Base-by-base conservation (phyloP, 2,329 filamentous ascomycete species). In the Lachnellula suecica region DNA sequence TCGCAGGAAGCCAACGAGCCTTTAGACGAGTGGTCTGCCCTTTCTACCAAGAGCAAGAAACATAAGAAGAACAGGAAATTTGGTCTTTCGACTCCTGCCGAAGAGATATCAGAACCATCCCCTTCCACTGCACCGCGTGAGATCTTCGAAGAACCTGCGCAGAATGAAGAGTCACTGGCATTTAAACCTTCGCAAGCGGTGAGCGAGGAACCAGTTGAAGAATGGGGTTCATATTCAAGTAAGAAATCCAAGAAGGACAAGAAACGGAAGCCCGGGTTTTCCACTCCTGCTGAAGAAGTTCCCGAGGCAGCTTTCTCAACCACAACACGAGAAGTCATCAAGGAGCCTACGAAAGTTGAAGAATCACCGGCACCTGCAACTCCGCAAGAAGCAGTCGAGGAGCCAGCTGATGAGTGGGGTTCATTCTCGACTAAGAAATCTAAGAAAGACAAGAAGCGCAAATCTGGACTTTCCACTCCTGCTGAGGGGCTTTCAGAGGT, bases 381-480 rank as follows among this genome's bases (percentile, higher is more conserved):
- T 8, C 13, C 40, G 22, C 10, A n/a, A 13, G 40, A 38, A 25
- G 27, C 8, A 7, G 9, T 29, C 5, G n/a, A 49, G 29, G 31
- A 41, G 23, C 23, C 41, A n/a, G 22, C 22, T 3, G 47, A 58
- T 19, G 44, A 52, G 34, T 44, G 34, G 46, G 19, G 19, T 11
- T 31, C 41, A 10, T 8, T 42, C 22, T 47, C 51, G n/a, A 47
- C n/a, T 2, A 53, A 53, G 19, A 38, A 53, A 40, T 47, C 52
- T 11, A 53, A 56, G 42, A 56, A 71, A 54, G 63, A 66, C 7
- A 76, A 74, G 31, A 59, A 49, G 27, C 48, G 50, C 25, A 49
- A 29, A 24, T 24, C 52, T 40, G n/a, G 49, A 55, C n/a, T 41
- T 43, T 31, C 17, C 17, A 40, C 37, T n/a, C 31, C 44, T 46